phyloP scores from a whole-genome alignment of 2,329 filamentous ascomycete species.

The Grosmannia huntii region DNA sequence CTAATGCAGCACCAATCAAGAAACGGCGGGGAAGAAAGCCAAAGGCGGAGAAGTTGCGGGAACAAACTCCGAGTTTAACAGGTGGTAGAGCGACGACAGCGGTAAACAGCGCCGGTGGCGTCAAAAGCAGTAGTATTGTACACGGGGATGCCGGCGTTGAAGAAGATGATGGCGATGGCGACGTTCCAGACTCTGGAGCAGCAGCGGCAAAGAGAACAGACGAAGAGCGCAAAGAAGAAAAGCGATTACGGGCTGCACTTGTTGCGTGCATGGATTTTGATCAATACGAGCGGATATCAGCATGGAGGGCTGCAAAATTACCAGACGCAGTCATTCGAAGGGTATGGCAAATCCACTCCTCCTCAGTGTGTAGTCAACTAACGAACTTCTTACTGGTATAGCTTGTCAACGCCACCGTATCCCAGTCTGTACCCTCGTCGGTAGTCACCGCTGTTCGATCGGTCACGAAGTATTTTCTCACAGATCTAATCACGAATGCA shows the following conservation, averaged over 20 bases:
- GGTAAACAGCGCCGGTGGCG: slow-evolving; percentile 26
- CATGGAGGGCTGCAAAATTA: slow-evolving; percentile 57
- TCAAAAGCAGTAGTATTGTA: slow-evolving; percentile 13
- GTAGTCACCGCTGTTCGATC: slow-evolving; percentile 66
- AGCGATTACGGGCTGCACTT: slow-evolving; percentile 48
- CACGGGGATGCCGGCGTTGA: slow-evolving; percentile 29
- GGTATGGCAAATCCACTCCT: slow-evolving; percentile 25
- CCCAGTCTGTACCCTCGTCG: slow-evolving; percentile 61
- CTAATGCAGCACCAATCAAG: slow-evolving; percentile 28
- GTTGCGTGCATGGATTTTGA: slow-evolving; percentile 51
- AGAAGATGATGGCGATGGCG: slow-evolving; percentile 29
- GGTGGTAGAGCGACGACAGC: slow-evolving; percentile 33
- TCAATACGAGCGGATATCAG: slow-evolving; percentile 58
- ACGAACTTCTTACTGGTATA: slow-evolving; percentile 16
- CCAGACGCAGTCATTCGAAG: slow-evolving; percentile 56
- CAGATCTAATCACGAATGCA: slow-evolving; percentile 61
- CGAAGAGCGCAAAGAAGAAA: slow-evolving; percentile 51
- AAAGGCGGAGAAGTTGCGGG: slow-evolving; percentile 37
- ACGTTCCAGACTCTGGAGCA: slow-evolving; percentile 16
- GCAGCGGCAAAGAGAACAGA: slow-evolving; percentile 26
- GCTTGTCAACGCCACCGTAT: slow-evolving; percentile 70
- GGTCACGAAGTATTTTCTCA: slow-evolving; percentile 65
- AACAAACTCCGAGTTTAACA: slow-evolving; percentile 25
- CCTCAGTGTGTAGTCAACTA: not conserved
- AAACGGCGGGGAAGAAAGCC: slow-evolving; percentile 51